Percentiles rank a stretch among this genome's conserved stretches.
Conservation (phyloP, 495 filamentous ascomycete species). For the Aspergillus bertholletiae region DNA sequence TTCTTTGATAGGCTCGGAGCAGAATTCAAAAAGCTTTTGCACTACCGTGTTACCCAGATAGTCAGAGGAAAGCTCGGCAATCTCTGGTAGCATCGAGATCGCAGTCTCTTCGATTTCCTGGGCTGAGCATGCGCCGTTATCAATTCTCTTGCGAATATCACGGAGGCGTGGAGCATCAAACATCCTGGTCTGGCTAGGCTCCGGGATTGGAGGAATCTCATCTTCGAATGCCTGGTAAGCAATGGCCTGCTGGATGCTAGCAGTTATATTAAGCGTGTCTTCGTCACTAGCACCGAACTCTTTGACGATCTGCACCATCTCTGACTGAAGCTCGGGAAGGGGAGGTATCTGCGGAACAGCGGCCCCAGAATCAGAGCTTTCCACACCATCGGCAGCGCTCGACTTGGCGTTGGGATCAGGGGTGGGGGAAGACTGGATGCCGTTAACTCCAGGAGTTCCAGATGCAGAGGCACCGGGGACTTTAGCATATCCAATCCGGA, state of each 20-base stretch:
- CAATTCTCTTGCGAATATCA: constrained; percentile 95
- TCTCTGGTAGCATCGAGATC: constrained; percentile 88
- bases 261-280: constrained; percentile 67
- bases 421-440: constrained; percentile 85
- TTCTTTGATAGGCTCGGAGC: constrained; percentile 85
- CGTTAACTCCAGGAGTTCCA: constrained; percentile 80
- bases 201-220: constrained; percentile 86
- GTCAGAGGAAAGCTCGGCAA: constrained; percentile 89
- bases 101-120: constrained; percentile 92
- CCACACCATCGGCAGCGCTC: constrained; percentile 27
- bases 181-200: constrained; percentile 84
- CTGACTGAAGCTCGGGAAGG: constrained; percentile 69
- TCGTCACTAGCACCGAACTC: constrained; percentile 87
- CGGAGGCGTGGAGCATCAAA: constrained; percentile 94
- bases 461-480: constrained; percentile 77
- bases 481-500: constrained; percentile 95
- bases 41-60: constrained; percentile 99
- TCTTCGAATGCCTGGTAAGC: constrained; percentile 65
- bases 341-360: constrained; percentile 64
- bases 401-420: constrained; percentile 65
- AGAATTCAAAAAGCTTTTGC: constrained; percentile 95
- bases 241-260: constrained; percentile 72
- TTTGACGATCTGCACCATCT: constrained; percentile 82
- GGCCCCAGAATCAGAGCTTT: constrained; percentile 37
- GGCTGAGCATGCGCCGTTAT: constrained; percentile 81